Base-by-base conservation (phyloP, 768 basidiomycete genomes). In the Candolleomyces eurysporus region DNA sequence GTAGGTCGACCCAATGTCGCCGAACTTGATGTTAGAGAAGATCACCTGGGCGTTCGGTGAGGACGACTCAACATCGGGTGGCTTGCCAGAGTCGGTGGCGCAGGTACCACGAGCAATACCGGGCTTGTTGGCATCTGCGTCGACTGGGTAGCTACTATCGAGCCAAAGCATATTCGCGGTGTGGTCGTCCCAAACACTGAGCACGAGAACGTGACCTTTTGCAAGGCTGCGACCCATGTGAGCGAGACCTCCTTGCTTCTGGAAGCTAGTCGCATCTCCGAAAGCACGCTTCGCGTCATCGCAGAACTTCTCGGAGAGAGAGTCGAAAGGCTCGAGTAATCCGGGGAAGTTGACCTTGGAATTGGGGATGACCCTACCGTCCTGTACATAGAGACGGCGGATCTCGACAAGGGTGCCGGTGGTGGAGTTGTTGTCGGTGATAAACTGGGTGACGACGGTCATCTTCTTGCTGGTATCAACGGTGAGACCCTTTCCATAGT, bases 81-180 rank as follows among this genome's bases (percentile, higher is more conserved):
- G 64, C 4, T 61, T 57, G 21, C 66, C 65, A 21, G 59, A 63
- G 17, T 48, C 50, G 42, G 69, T 69, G 1, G 67, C 19, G 58
- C 67, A 68, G 13, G 67, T 63, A 17, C 67, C 69, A 53, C 68
- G 68, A 26, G 64, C 63, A 17, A 66, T 58, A 31, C 69, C 66
- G 7, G 66, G 66, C 30, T 50, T 61, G 65, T 48, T 66, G 6
- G 68, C 16, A 46, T 66, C 50, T 14, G 21, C 60, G 63, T 52
- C 61, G 39, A 61, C 63, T 30, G 71, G 79, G 67, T 77, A 77
- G 71, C 69, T 72, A 58, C 69, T 65, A 68, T 78, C 78, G 67
- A 79, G 75, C 72, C 79, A 79, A 58, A 78, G 72, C 79, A 79
- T 79, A 63, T 71, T 66, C 36, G 71, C 75, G 16, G 61, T 59